phyloP scores from a whole-genome alignment of 2,329 filamentous ascomycete genomes.

The Fusarium sulawesiense region DNA sequence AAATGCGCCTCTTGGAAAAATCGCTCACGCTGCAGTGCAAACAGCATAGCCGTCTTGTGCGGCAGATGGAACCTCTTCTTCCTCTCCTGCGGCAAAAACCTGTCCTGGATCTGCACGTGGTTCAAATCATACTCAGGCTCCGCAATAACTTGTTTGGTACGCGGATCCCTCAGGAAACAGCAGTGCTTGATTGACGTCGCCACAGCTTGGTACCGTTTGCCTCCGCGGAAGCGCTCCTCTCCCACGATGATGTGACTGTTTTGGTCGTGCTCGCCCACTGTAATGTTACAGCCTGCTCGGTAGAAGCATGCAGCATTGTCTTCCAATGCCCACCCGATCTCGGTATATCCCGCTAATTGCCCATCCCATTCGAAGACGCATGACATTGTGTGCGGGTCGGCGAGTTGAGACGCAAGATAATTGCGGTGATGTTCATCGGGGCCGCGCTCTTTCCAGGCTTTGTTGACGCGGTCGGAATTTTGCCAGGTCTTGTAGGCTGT shows the following conservation, averaged over 20 bases:
- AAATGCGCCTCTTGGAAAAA: constrained; percentile 47
- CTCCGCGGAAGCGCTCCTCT: constrained; percentile 45
- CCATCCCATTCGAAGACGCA: constrained; percentile 48
- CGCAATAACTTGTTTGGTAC: constrained; percentile 44
- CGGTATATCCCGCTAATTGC: constrained; percentile 44
- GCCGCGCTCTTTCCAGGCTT: constrained; percentile 44
- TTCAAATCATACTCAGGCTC: constrained; percentile 42
- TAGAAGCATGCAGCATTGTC: constrained; percentile 47
- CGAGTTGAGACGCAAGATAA: constrained; percentile 42
- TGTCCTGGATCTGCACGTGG: constrained; percentile 43
- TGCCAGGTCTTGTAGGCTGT: constrained; percentile 43
- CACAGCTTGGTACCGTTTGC: constrained; percentile 45
- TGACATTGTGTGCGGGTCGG: constrained; percentile 45
- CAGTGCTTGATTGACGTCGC: constrained; percentile 46
- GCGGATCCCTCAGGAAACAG: constrained; percentile 45
- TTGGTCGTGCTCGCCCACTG: constrained; percentile 46
- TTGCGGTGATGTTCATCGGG: constrained; percentile 45
- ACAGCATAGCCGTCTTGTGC: constrained; percentile 46
- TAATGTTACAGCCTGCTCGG: constrained; percentile 44
- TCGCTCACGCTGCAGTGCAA: constrained; percentile 45
- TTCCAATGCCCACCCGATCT: constrained; percentile 46
- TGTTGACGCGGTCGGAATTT: constrained; percentile 47
- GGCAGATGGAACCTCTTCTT: constrained; percentile 47
- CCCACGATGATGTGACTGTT: constrained; percentile 46
- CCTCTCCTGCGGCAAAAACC: constrained; percentile 43